A percentile compares a stretch with the other conserved stretches of the same genome.
phyloP scores from a whole-genome alignment of 2,329 filamentous ascomycete genomes.

The Pezicula neosporulosa region DNA sequence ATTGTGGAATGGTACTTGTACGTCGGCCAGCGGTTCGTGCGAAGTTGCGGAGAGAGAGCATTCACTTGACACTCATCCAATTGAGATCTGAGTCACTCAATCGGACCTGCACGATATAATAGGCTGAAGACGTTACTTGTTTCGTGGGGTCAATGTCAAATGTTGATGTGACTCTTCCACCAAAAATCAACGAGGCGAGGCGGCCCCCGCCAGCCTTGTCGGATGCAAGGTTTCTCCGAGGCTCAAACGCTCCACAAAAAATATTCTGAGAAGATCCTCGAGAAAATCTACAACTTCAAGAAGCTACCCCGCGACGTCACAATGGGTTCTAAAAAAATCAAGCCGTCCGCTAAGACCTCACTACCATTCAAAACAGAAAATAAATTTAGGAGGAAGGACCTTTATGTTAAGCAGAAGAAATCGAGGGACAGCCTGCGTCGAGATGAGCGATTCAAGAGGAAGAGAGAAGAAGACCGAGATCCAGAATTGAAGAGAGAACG shows the following conservation, averaged over 20 bases:
- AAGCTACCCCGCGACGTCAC: slow-evolving; percentile 16
- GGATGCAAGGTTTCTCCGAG: not conserved
- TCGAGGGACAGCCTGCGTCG: slow-evolving; percentile 69
- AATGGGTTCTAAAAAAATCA: slow-evolving; percentile 48
- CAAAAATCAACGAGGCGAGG: not conserved
- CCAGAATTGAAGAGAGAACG: slow-evolving; percentile 72
- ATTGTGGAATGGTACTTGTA: slow-evolving; percentile 10
- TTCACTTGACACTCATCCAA: slow-evolving; percentile 26
- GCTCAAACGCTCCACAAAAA: slow-evolving; percentile 3
- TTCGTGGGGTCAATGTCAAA: not conserved
- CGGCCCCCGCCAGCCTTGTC: slow-evolving; percentile 1
- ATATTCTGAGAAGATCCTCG: slow-evolving; percentile 7
- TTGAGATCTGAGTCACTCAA: slow-evolving; percentile 19
- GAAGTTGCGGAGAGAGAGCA: slow-evolving; percentile 36
- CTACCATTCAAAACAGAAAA: slow-evolving; percentile 61
- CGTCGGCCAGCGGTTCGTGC: slow-evolving; percentile 27
- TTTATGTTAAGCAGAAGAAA: slow-evolving; percentile 80
- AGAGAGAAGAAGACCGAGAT: slow-evolving; percentile 82
- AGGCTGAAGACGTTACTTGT: not conserved
- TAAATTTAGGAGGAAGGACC: slow-evolving; percentile 74
- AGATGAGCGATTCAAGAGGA: slow-evolving; percentile 72
- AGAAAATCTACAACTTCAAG: slow-evolving; percentile 1
- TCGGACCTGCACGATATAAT: not conserved
- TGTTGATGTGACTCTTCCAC: not conserved
- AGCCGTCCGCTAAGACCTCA: slow-evolving; percentile 39